Base-by-base conservation (phyloP, 441 rosid genomes). In the Pelargonium cotyledonis region DNA sequence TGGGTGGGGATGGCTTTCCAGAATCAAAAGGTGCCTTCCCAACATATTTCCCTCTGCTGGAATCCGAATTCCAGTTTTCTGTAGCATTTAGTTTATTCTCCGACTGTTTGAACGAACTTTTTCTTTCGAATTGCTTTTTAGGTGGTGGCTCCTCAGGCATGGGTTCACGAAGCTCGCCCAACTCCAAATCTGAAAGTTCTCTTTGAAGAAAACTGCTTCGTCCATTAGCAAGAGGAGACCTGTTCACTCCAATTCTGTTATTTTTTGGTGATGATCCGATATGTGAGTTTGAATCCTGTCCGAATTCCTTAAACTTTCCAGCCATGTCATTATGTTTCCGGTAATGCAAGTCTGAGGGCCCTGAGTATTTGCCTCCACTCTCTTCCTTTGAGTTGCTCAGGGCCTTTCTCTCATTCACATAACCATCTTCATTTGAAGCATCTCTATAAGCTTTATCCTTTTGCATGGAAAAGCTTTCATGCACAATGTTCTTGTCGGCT, bases 141-240 rank as follows among this genome's bases (percentile, higher is more conserved):
- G 63, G 57, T 40, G 80, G 82, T 72, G 80, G 81, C 75, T 85
- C 90, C 43, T 84, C 96, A 8, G 69, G 81, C 69, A 79, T 51
- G 70, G 89, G 84, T 73, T 88, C 95, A 49, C 90, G 97, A 70
- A 92, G 88, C 82, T 95, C 99, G 76, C 98, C 99, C 72, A 89
- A 77, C 83, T 95, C 99, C 85, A 95, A 82, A 70, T 88, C 95
- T 38, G 96, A 84, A 72, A 80, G 79, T 85, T 89, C 95, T 80
- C 89, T 85, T 63, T 83, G 96, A 78, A 92, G 95, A 29, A 72
- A 11, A 69, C 73, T 66, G 63, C 78, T 86, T 77, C 81, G 87
- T 68, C 86, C 90, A 77, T 84, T 81, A 11, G 68, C 70, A 26
- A 35, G 75, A 11, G 84, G 80, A 72, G 76, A 29, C 75, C 79